phyloP scores from a whole-genome alignment of 495 filamentous ascomycete genomes.

The Peziza echinospora region DNA sequence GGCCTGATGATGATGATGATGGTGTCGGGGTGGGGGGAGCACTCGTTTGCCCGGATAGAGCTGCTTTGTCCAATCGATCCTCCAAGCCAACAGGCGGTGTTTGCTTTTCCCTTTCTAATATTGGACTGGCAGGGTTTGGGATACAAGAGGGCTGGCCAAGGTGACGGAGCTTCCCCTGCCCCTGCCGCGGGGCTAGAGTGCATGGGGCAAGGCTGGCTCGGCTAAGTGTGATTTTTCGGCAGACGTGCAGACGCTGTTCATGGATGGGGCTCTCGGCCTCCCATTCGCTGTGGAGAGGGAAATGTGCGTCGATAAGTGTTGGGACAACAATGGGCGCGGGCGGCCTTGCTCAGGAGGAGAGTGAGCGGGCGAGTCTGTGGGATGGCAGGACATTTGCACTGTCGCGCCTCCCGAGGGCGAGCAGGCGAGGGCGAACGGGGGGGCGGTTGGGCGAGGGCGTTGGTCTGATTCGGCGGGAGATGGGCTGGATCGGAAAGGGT shows the following conservation, averaged over 20 bases:
- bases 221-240: background rate
- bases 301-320: background rate
- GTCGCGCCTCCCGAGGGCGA: no score
- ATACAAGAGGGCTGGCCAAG: background rate
- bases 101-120: background rate
- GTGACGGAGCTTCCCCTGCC: background rate
- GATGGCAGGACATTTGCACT: no score
- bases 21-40: background rate
- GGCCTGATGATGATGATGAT: background rate
- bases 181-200: background rate
- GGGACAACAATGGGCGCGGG: background rate
- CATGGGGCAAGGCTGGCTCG: background rate
- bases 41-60: background rate
- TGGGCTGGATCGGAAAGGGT: no score
- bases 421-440: no score
- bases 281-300: background rate
- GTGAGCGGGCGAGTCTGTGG: background rate
- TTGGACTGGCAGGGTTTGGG: background rate
- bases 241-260: background rate
- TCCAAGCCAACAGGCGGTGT: background rate
- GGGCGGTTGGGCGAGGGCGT: no score
- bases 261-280: background rate
- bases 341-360: background rate
- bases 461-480: no score
- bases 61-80: background rate